These are phyloP conservation scores for Leptosphaerulina australis DNA, from an alignment of 2,329 filamentous ascomycete genomes.

Conservation along the genomic window DNA sequence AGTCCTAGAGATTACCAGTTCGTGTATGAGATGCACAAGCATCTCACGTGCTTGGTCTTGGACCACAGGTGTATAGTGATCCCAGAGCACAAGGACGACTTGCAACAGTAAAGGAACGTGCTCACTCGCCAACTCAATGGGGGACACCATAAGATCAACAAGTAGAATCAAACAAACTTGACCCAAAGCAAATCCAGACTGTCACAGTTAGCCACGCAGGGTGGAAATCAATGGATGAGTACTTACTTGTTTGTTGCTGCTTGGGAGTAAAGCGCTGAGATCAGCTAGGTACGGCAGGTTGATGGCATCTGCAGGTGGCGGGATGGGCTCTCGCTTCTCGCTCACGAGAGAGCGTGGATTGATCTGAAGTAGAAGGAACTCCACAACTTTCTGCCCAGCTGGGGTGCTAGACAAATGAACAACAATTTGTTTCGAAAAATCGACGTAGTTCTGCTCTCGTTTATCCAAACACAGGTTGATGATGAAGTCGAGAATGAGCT, in stretches of 20 bases:
- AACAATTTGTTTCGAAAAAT: constrained; percentile 97
- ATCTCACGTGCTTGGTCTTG: constrained; percentile 97
- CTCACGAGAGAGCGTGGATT: constrained; percentile 97
- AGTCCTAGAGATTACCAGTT: constrained; percentile 80
- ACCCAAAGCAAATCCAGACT: constrained; percentile 85
- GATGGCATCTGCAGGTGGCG: constrained; percentile 71
- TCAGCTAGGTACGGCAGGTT: constrained; percentile 86
- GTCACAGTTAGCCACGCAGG: constrained; percentile 24
- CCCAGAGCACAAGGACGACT: constrained; percentile 92
- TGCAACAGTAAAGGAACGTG: constrained; percentile 86
- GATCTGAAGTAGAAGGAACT: constrained; percentile 90
- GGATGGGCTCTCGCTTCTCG: constrained; percentile 66
- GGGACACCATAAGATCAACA: constrained; percentile 94
- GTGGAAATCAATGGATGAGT: neutral
- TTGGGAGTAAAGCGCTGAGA: constrained; percentile 35
- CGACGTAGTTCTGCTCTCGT: constrained; percentile 96
- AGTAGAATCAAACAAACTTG: constrained; percentile 92
- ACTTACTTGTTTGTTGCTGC: constrained; percentile 41
- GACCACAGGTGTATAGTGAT: constrained; percentile 92
- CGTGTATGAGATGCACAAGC: constrained; percentile 96
- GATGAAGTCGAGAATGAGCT: constrained; percentile 93
- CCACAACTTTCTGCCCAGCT: constrained; percentile 88
- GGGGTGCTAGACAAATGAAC: constrained; percentile 89
- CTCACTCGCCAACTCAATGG: constrained; percentile 77
- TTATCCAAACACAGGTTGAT: constrained; percentile 92